Evolutionary conservation across 2,329 filamentous ascomycete genomes (phyloP), one percentile per base, ranked within the genome.

Genomic region (Fusarium mexicanum): DNA sequence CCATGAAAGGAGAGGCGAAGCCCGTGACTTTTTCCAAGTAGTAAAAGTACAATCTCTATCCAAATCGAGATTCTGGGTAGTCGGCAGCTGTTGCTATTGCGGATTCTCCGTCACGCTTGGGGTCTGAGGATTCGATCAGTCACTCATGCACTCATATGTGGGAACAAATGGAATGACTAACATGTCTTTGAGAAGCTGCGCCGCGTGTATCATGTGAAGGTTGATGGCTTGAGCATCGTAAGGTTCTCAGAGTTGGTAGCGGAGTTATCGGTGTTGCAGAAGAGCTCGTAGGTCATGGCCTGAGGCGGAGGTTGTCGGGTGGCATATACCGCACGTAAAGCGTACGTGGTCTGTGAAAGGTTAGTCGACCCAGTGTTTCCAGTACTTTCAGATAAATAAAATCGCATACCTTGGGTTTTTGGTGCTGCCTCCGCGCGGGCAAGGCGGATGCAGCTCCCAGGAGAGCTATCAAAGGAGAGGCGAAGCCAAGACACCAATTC

Each of bases 21-120:
- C 20, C 46, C 0, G 18, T 10, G 13, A 26, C 24, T 20, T 7
- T 24, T 18, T 5, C 6, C 5, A 2, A 1, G 1, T 1, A 26
- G 24, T 0, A 20, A 5, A 26, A 46, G 18, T 1, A 26, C 26
- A 14, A 14, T 14, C 8, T 18, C 4, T 0, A 3, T 8, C 8
- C 12, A 1, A 47, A 29, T 6, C 10, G 44, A 26, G 18, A 2
- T 4, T 3, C 7, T 2, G 12, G 24, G 8, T 20, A 7, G 24
- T 8, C 44, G 18, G 12, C 17, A 46, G 24, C 24, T 14, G 18
- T 10, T 10, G 18, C 20, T 4, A 5, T 26, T 14, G 2, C 18
- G 5, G 8, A 20, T 14, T 14, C 17, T 14, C 44, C 4, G 2
- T 13, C 2, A 16, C 5, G 22, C 1, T 26, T 26, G 18, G 24